Conservation (phyloP, 768 basidiomycete species). For the Phlebiopsis gigantea region DNA sequence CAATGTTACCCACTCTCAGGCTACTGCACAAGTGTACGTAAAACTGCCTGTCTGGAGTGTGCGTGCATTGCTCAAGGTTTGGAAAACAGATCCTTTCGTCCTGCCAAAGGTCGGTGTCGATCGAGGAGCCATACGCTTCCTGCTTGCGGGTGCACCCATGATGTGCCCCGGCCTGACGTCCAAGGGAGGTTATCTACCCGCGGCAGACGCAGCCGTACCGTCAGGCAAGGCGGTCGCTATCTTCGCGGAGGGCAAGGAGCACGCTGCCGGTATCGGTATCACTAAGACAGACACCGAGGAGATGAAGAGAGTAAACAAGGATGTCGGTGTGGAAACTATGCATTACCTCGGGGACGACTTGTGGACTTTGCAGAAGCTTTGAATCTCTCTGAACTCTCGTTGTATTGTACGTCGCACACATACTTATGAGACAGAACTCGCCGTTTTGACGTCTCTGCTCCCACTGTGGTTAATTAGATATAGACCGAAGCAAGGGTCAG, state of each 20-base stretch:
- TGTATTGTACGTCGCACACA: not conserved
- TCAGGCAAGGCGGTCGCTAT: slow-evolving; percentile 83
- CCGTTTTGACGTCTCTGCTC: not conserved
- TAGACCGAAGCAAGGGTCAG: not conserved
- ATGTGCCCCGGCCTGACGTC: slow-evolving; percentile 98
- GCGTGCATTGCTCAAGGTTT: not conserved
- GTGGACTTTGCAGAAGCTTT: slow-evolving; percentile 43
- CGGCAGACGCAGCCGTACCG: slow-evolving; percentile 59
- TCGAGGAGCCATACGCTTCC: slow-evolving; percentile 96
- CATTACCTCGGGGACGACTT: slow-evolving; percentile 85
- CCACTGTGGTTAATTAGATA: not conserved
- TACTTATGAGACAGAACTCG: not conserved
- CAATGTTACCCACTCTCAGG: slow-evolving; percentile 83
- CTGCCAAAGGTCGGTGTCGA: slow-evolving; percentile 88
- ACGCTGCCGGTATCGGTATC: slow-evolving; percentile 81
- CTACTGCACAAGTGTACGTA: slow-evolving; percentile 84
- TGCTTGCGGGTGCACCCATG: slow-evolving; percentile 91
- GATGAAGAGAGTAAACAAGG: slow-evolving; percentile 86
- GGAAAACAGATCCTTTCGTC: slow-evolving; percentile 76
- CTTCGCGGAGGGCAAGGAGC: slow-evolving; percentile 92
- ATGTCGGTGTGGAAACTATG: slow-evolving; percentile 80
- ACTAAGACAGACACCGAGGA: slow-evolving; percentile 79
- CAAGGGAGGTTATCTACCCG: slow-evolving; percentile 81
- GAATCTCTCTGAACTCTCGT: not conserved
- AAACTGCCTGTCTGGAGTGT: not conserved